A percentile compares a stretch with the other conserved stretches of the same genome.
phyloP scores from a whole-genome alignment of 202 grass and related monocot genomes.

The Musa balbisiana region DNA sequence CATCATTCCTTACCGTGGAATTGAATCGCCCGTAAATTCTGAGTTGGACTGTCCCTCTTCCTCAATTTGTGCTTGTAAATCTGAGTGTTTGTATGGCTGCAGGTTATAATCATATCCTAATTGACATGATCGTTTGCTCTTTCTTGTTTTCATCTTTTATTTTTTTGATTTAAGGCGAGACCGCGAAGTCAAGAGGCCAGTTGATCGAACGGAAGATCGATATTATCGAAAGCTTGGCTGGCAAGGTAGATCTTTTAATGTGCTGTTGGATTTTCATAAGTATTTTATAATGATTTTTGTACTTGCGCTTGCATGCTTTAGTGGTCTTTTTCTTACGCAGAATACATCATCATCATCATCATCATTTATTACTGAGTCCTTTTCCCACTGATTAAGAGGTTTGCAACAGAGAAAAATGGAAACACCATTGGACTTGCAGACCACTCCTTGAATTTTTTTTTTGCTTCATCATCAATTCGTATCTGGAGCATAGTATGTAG shows the following conservation, averaged over 20 bases:
- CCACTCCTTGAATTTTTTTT: too few species aligned
- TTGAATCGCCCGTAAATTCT: too few species aligned
- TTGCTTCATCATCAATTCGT: too few species aligned
- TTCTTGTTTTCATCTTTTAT: background rate
- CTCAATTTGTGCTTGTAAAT: background rate
- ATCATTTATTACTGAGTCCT: too few species aligned
- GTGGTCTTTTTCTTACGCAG: too few species aligned
- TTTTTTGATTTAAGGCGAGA: slow-evolving; percentile 25
- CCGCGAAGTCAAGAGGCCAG: slow-evolving; percentile 34
- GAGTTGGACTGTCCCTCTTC: background rate
- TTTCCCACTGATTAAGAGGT: too few species aligned
- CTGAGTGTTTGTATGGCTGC: background rate
- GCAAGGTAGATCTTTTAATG: slow-evolving; percentile 24
- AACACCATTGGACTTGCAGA: too few species aligned
- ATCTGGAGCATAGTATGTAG: too few species aligned
- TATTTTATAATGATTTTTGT: background rate
- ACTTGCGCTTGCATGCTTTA: background rate
- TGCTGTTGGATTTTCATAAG: too few species aligned
- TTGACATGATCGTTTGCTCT: background rate
- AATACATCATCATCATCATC: too few species aligned
- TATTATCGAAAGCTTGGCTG: slow-evolving; percentile 44
- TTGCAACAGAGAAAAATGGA: too few species aligned
- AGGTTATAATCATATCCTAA: background rate
- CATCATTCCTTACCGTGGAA: background rate
- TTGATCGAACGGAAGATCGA: slow-evolving; percentile 70